Conservation (phyloP, 2,329 filamentous ascomycete species). For the Zopfia rhizophila region DNA sequence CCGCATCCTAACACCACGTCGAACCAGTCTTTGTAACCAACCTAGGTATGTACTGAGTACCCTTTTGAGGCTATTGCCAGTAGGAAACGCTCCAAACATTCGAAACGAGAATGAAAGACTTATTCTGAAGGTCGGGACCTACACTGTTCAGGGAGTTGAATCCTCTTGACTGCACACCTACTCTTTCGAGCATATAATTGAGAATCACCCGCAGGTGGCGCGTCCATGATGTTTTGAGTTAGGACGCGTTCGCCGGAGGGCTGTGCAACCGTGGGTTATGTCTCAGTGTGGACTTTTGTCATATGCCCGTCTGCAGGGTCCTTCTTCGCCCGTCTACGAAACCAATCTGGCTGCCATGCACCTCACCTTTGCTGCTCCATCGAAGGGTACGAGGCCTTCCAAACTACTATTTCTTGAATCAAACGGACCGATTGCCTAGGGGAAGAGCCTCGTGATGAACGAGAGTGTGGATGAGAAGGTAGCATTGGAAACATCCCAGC, state of each 20-base stretch:
- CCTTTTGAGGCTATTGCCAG: conserved; percentile 22
- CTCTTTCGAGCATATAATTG: conserved; percentile 21
- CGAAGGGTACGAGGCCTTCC: neutral
- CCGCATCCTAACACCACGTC: conserved; percentile 32
- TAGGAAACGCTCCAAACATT: conserved; percentile 17
- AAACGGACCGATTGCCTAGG: conserved; percentile 23
- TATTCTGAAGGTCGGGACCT: neutral
- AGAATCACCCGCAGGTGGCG: conserved; percentile 21
- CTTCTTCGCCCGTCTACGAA: conserved; percentile 20
- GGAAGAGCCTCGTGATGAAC: conserved; percentile 23
- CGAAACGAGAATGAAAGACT: conserved; percentile 10
- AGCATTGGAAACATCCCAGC: conserved; percentile 5
- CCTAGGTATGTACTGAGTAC: conserved; percentile 16
- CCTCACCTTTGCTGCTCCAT: conserved; percentile 8
- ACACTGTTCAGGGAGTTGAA: neutral
- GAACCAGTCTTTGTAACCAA: conserved; percentile 9
- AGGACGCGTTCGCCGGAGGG: conserved; percentile 36
- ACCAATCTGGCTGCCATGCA: conserved; percentile 23
- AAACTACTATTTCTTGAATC: neutral
- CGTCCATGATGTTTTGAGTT: conserved; percentile 14
- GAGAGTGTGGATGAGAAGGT: conserved; percentile 9
- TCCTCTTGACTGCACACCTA: neutral
- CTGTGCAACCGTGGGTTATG: conserved; percentile 43
- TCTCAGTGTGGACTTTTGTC: conserved; percentile 45
- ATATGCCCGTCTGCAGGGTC: conserved; percentile 48